These are phyloP conservation scores for Pelargonium citronellum DNA, from an alignment of 441 rosid genomes.

Conservation along the genomic window DNA sequence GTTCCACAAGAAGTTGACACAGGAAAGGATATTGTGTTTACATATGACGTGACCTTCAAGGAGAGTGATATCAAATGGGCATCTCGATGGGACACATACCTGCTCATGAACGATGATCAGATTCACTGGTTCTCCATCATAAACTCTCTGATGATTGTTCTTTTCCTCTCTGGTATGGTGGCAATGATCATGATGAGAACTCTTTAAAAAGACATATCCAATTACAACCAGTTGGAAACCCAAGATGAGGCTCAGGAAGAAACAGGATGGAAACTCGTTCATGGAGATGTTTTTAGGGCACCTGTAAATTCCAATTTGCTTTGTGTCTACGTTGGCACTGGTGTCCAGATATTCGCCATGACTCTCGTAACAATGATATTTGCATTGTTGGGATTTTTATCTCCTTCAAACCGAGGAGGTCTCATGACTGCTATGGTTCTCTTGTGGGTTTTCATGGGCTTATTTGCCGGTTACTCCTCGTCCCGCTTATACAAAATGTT, in stretches of 20 bases:
- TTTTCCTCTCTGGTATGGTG: constrained; percentile 94
- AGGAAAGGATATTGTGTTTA: constrained; percentile 66
- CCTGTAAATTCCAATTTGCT: constrained; percentile 70
- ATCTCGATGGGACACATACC: constrained; percentile 95
- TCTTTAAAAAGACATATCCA: constrained; percentile 79
- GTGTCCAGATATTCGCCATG: constrained; percentile 87
- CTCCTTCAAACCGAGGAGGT: constrained; percentile 97
- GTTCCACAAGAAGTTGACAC: constrained; percentile 82
- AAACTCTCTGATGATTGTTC: constrained; percentile 89
- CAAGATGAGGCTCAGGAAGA: constrained; percentile 97
- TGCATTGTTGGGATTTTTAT: constrained; percentile 81
- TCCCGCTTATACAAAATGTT: constrained; percentile 83
- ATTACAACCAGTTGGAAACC: constrained; percentile 85
- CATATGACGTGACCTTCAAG: constrained; percentile 84
- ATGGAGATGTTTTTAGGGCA: constrained; percentile 89
- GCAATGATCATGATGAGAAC: constrained; percentile 99
- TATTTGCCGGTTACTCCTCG: constrained; percentile 85
- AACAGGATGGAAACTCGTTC: constrained; percentile 96
- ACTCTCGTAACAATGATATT: constrained; percentile 94
- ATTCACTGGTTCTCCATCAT: constrained; percentile 96
- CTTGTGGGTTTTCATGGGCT: constrained; percentile 94
- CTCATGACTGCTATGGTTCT: constrained; percentile 98
- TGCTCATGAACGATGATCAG: constrained; percentile 94
- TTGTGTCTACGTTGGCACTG: constrained; percentile 86
- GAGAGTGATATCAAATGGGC: constrained; percentile 98